These are phyloP conservation scores for Suillus cothurnatus DNA, from an alignment of 768 basidiomycete species.

Conservation along the genomic window DNA sequence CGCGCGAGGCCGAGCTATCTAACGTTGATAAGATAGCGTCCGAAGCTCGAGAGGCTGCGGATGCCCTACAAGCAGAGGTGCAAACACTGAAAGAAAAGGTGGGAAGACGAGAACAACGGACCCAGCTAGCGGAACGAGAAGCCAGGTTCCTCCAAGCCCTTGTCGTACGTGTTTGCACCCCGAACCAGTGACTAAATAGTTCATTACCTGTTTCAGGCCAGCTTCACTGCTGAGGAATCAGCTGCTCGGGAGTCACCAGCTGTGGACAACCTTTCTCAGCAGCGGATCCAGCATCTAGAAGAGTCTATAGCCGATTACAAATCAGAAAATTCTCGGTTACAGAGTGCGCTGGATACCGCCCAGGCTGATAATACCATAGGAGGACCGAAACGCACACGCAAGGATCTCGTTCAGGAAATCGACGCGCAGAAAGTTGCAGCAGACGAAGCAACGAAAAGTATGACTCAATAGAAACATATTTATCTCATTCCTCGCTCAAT, in stretches of 20 bases:
- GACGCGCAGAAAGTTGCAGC: slow-evolving; percentile 40
- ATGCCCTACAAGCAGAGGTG: slow-evolving; percentile 38
- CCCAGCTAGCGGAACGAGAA: slow-evolving; percentile 56
- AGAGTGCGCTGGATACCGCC: slow-evolving; percentile 49
- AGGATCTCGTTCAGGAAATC: slow-evolving; percentile 44
- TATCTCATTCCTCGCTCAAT: slow-evolving; percentile 3
- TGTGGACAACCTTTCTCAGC: slow-evolving; percentile 35
- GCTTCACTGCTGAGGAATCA: slow-evolving; percentile 60
- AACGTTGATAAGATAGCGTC: slow-evolving; percentile 39
- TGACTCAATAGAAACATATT: not conserved
- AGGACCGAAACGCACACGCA: slow-evolving; percentile 27
- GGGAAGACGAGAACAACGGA: slow-evolving; percentile 39
- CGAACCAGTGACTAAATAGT: not conserved
- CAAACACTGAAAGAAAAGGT: slow-evolving; percentile 42
- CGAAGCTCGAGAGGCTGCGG: slow-evolving; percentile 38
- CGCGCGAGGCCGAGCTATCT: slow-evolving; percentile 52
- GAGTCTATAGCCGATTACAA: slow-evolving; percentile 58
- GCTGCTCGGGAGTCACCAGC: slow-evolving; percentile 34
- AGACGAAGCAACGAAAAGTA: slow-evolving; percentile 45
- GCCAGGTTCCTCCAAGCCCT: slow-evolving; percentile 67
- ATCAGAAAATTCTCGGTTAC: slow-evolving; percentile 44
- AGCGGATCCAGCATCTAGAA: slow-evolving; percentile 58
- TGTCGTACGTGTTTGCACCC: slow-evolving; percentile 47
- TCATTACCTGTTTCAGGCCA: slow-evolving; percentile 44
- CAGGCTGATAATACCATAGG: slow-evolving; percentile 34